Conservation (phyloP, 768 basidiomycete genomes). For the Pholiota molesta region DNA sequence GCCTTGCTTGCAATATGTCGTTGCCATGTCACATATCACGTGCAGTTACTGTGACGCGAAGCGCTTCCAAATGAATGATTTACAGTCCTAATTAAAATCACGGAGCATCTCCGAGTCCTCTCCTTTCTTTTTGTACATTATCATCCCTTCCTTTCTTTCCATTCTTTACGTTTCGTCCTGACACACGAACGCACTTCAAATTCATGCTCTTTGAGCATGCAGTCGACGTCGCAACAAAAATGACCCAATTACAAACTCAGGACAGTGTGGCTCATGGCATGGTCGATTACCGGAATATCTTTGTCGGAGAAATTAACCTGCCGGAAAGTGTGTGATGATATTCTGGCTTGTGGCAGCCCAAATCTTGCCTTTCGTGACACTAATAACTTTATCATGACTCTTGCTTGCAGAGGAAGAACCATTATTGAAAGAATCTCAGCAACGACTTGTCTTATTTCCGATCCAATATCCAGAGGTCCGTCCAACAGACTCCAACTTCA, state of each 20-base stretch:
- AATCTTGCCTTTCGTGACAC: background rate
- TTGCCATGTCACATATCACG: conserved; percentile 1
- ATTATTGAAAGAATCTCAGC: conserved; percentile 75
- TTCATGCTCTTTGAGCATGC: conserved; percentile 20
- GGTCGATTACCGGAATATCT: conserved; percentile 39
- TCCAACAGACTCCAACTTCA: background rate
- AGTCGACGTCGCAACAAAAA: conserved; percentile 10
- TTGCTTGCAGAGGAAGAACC: conserved; percentile 69
- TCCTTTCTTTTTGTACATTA: background rate
- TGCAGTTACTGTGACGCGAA: conserved; percentile 5
- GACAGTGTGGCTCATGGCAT: conserved; percentile 2
- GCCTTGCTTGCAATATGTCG: conserved; percentile 14
- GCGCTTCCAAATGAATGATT: background rate
- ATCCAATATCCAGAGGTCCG: conserved; percentile 91
- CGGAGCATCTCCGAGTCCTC: background rate
- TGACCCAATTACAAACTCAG: conserved; percentile 8
- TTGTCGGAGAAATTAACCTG: conserved; percentile 73
- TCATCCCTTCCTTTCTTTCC: background rate
- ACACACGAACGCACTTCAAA: conserved; percentile 5
- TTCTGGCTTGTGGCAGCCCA: background rate
- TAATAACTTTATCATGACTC: conserved; percentile 11
- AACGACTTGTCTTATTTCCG: conserved; percentile 92
- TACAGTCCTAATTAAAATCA: background rate
- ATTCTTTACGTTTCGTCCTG: background rate
- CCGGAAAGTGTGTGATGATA: conserved; percentile 48